phyloP scores from a whole-genome alignment of 352 stramenopile species.

The Poterioochromonas sp. region DNA sequence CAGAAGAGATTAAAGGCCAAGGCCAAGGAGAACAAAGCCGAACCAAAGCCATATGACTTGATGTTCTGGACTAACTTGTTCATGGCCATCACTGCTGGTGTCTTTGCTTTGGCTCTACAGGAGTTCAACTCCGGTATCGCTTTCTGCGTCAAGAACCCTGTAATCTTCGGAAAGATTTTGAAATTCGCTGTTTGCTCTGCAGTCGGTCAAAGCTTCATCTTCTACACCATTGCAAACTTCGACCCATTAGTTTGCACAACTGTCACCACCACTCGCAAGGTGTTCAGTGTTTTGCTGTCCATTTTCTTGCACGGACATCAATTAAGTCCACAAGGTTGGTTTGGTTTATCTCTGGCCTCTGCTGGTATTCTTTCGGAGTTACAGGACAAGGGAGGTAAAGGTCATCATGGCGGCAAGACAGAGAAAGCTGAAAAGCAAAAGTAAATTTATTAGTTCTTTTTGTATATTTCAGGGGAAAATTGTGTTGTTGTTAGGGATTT shows the following conservation, averaged over 20 bases:
- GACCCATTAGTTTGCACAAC: slow-evolving; percentile 94
- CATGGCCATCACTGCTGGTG: slow-evolving; percentile 58
- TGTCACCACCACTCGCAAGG: slow-evolving; percentile 99
- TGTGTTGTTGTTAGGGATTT: no score
- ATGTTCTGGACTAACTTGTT: slow-evolving; percentile 73
- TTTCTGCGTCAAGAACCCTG: slow-evolving; percentile 60
- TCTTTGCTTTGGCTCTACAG: slow-evolving; percentile 55
- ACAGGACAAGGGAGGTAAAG: slow-evolving; percentile 43
- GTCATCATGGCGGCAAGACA: slow-evolving; percentile 4
- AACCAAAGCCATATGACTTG: slow-evolving; percentile 69
- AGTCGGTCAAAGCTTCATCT: slow-evolving; percentile 97
- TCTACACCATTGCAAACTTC: slow-evolving; percentile 95
- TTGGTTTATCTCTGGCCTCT: slow-evolving; percentile 50
- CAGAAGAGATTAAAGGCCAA: slow-evolving; percentile 73
- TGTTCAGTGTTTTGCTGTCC: slow-evolving; percentile 97
- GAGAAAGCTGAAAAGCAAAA: no score
- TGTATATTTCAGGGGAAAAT: no score
- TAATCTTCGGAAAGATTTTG: slow-evolving; percentile 56
- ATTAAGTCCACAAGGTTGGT: slow-evolving; percentile 63
- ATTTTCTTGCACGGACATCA: slow-evolving; percentile 89
- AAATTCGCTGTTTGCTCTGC: slow-evolving; percentile 87
- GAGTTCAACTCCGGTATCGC: slow-evolving; percentile 53
- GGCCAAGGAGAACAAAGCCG: slow-evolving; percentile 54
- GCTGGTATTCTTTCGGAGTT: slow-evolving; percentile 53
- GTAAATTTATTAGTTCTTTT: no score